Percentiles rank a stretch among this genome's conserved stretches.
These are phyloP conservation scores for Eucalyptus regnans DNA, from an alignment of 345 rosid species.

Conservation along the genomic window DNA sequence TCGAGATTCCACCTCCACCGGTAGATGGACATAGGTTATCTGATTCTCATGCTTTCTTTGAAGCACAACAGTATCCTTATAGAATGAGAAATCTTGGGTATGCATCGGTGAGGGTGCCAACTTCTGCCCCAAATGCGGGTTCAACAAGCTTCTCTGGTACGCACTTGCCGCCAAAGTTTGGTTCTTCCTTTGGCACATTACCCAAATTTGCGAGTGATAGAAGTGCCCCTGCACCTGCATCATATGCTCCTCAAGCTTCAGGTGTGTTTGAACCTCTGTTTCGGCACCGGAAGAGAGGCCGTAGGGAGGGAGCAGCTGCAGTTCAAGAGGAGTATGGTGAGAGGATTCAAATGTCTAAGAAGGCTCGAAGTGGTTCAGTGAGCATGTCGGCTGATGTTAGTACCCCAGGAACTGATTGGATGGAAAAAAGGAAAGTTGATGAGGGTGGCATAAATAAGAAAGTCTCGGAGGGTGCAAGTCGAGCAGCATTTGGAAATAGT, in stretches of 20 bases:
- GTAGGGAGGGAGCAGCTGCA: not conserved
- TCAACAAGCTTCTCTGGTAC: not conserved
- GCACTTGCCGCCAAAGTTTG: not conserved
- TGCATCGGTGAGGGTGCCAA: not conserved
- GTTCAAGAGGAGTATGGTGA: not conserved
- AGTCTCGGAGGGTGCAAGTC: not conserved
- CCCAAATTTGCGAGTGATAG: not conserved
- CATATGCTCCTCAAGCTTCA: not conserved
- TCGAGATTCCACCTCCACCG: slow-evolving; percentile 20
- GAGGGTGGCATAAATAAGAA: not conserved
- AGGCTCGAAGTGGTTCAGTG: not conserved
- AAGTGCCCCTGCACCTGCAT: not conserved
- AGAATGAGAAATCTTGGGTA: not conserved
- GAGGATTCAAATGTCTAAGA: slow-evolving; percentile 5
- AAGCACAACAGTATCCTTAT: not conserved
- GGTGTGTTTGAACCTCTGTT: not conserved
- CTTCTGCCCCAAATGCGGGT: not conserved
- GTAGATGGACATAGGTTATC: slow-evolving; percentile 2
- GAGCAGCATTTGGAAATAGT: not conserved
- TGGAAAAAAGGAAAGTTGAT: slow-evolving; percentile 12
- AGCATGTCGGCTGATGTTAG: not conserved
- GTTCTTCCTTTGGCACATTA: not conserved
- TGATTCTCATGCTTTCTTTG: not conserved
- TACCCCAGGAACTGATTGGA: slow-evolving; percentile 1
- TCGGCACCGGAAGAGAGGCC: slow-evolving; percentile 7